Evolutionary conservation across 78 protist genomes (phyloP).

Genomic region (Dictyostelium citrinum): DNA sequence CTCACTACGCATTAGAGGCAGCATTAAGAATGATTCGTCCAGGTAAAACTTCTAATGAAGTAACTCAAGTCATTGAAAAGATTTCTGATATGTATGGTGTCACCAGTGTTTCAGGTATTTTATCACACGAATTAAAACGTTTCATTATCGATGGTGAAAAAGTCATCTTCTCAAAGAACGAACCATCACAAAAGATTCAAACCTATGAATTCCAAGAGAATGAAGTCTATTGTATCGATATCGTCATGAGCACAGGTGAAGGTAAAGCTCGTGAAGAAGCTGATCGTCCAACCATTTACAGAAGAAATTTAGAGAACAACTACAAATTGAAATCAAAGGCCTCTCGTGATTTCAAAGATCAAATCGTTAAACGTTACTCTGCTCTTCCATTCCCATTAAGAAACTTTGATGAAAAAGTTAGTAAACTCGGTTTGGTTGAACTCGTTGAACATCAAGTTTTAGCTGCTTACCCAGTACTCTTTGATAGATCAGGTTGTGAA

Average conservation of each 20-base stretch:
- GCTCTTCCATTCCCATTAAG: slow-evolving; percentile 83
- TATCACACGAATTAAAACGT: slow-evolving; percentile 93
- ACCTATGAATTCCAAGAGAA: slow-evolving; percentile 53
- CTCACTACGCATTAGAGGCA: slow-evolving; percentile 91
- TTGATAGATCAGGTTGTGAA: slow-evolving; percentile 86
- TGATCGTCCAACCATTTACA: slow-evolving; percentile 91
- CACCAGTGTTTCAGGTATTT: slow-evolving; percentile 93
- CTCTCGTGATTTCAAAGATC: slow-evolving; percentile 84
- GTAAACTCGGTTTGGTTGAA: slow-evolving; percentile 93
- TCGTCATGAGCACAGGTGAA: slow-evolving; percentile 93
- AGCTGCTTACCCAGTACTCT: slow-evolving; percentile 92
- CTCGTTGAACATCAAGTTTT: slow-evolving; percentile 89
- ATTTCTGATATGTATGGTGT: slow-evolving; percentile 79
- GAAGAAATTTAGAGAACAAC: slow-evolving; percentile 84
- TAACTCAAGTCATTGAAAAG: slow-evolving; percentile 85
- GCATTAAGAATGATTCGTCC: slow-evolving; percentile 85
- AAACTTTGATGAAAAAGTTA: slow-evolving; percentile 86
- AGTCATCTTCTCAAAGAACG: slow-evolving; percentile 76
- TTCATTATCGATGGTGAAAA: slow-evolving; percentile 92
- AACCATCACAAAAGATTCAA: slow-evolving; percentile 72
- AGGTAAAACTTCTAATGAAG: slow-evolving; percentile 84
- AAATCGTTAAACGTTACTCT: slow-evolving; percentile 71
- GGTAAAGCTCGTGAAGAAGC: slow-evolving; percentile 87
- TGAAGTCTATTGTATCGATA: slow-evolving; percentile 93
- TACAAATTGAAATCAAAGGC: slow-evolving; percentile 94